phyloP scores from a whole-genome alignment of 2,329 filamentous ascomycete species.

The Sarocladium kiliense region DNA sequence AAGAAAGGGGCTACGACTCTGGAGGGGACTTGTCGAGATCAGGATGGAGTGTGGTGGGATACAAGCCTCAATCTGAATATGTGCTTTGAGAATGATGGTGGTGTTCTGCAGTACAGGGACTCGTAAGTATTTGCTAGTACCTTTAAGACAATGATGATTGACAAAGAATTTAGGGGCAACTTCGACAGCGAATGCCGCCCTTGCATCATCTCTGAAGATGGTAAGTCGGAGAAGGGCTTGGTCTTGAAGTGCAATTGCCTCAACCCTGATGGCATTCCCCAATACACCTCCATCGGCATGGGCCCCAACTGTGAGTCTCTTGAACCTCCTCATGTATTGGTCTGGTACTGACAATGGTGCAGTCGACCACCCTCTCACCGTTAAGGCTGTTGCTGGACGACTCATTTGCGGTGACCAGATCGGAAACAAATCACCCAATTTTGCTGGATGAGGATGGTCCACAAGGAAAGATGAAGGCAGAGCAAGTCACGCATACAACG shows the following conservation, averaged over 20 bases:
- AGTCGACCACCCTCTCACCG: constrained; percentile 13
- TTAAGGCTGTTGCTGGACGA: constrained; percentile 14
- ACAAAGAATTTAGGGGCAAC: constrained; percentile 12
- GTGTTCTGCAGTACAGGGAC: constrained; percentile 14
- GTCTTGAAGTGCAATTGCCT: constrained; percentile 18
- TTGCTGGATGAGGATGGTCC: constrained; percentile 11
- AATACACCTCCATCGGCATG: constrained; percentile 15
- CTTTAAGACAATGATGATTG: neutral
- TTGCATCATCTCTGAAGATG: constrained; percentile 14
- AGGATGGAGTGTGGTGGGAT: constrained; percentile 15
- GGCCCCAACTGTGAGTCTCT: constrained; percentile 12
- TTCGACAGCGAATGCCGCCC: constrained; percentile 19
- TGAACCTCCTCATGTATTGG: neutral
- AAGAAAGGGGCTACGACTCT: constrained; percentile 16
- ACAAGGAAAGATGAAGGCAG: too few species aligned
- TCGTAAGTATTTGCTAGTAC: constrained; percentile 12
- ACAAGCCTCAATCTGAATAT: constrained; percentile 21
- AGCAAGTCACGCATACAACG: too few species aligned
- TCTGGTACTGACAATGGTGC: neutral
- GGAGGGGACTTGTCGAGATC: constrained; percentile 17
- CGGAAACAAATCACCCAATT: constrained; percentile 13
- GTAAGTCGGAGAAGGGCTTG: neutral
- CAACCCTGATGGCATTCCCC: neutral
- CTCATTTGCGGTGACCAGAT: constrained; percentile 16
- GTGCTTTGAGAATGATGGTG: constrained; percentile 17